Conservation (phyloP, 352 stramenopile species). For the Globisporangium lucens region DNA sequence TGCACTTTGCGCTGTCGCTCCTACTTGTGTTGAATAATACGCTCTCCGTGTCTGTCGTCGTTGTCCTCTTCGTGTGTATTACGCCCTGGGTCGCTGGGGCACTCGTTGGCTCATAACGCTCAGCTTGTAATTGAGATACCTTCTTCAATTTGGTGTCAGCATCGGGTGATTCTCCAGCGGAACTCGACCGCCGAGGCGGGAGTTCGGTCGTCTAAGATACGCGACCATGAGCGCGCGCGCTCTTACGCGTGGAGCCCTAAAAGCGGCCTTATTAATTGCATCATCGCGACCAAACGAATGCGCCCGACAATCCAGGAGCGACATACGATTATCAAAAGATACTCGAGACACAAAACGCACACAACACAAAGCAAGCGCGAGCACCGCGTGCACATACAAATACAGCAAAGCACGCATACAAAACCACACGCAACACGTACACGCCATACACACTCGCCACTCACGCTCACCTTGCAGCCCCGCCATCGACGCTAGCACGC, state of each 20-base stretch:
- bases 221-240: background rate
- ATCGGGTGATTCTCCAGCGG: constrained; percentile 8
- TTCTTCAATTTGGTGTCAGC: constrained; percentile 18
- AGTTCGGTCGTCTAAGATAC: constrained; percentile 1
- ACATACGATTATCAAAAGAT: background rate
- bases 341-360: background rate
- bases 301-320: background rate
- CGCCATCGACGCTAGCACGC: background rate
- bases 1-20: background rate
- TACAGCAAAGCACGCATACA: background rate
- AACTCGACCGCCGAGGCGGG: constrained; percentile 11
- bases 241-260: constrained; percentile 17
- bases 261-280: constrained; percentile 34
- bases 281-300: constrained; percentile 18
- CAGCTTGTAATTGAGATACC: constrained; percentile 17
- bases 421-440: background rate
- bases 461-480: background rate
- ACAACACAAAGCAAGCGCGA: background rate
- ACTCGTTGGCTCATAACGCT: background rate
- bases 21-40: background rate
- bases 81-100: background rate
- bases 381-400: background rate
- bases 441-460: background rate
- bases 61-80: background rate
- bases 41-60: background rate